Evolutionary conservation across 1,284 basidiomycete genomes (phyloP).

Genomic region (Pseudozyma tsukubaensis): DNA sequence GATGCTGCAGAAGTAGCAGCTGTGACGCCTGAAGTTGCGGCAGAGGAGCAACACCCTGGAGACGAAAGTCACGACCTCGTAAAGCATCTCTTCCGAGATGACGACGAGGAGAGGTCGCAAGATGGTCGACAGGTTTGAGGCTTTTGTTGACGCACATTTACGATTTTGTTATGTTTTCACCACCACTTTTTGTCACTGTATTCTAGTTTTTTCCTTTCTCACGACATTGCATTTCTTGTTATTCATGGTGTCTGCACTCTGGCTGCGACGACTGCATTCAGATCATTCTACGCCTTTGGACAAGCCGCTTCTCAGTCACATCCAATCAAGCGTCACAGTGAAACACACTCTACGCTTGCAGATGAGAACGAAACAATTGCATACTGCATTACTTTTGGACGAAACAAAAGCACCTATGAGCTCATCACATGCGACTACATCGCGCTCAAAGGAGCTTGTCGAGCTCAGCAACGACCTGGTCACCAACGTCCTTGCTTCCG

Average conservation of each 20-base stretch:
- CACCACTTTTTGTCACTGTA: neutral
- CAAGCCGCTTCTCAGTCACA: no score
- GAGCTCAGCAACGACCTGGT: slow-evolving; percentile 82
- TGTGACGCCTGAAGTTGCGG: slow-evolving; percentile 1
- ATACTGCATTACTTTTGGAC: neutral
- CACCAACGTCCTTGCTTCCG: slow-evolving; percentile 83
- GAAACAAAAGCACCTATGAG: neutral
- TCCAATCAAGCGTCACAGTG: no score
- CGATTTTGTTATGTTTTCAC: neutral
- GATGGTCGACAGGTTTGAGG: slow-evolving; percentile 27
- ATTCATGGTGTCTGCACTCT: no score
- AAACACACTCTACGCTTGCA: no score
- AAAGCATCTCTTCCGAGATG: slow-evolving; percentile 18
- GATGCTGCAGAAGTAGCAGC: neutral
- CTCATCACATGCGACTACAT: neutral
- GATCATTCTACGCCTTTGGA: no score
- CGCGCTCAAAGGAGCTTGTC: slow-evolving; percentile 73
- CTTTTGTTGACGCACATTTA: neutral
- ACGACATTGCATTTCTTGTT: no score
- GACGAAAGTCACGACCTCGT: slow-evolving; percentile 26
- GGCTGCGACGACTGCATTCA: no score
- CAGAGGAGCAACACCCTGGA: slow-evolving; percentile 2
- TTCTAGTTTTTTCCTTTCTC: no score
- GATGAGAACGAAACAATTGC: no score
- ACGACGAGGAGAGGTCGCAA: slow-evolving; percentile 12